phyloP scores from a whole-genome alignment of 1,284 basidiomycete species.

The Anthracocystis setariae region DNA sequence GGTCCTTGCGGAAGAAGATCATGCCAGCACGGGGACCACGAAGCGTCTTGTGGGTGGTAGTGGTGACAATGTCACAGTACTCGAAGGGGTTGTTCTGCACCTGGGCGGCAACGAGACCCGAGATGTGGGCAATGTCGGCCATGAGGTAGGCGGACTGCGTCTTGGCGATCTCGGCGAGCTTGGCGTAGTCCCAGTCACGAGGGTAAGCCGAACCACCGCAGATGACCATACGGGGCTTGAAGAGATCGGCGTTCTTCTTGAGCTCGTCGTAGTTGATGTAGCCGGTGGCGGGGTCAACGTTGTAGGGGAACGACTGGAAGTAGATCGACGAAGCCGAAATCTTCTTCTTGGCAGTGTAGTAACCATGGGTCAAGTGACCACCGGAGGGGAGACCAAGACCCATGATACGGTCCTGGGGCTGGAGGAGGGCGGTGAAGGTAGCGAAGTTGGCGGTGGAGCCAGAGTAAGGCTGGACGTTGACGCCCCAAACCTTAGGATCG shows the following conservation, averaged over 20 bases:
- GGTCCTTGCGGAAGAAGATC: slow-evolving; percentile 98
- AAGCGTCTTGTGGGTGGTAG: slow-evolving; percentile 90
- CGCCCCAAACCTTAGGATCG: slow-evolving; percentile 89
- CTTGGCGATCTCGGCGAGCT: slow-evolving; percentile 83
- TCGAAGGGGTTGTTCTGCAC: slow-evolving; percentile 94
- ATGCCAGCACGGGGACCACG: slow-evolving; percentile 97
- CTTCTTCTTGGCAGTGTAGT: slow-evolving; percentile 99
- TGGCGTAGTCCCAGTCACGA: slow-evolving; percentile 82
- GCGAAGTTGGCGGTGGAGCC: slow-evolving; percentile 84
- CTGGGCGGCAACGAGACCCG: slow-evolving; percentile 91
- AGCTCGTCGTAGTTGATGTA: slow-evolving; percentile 90
- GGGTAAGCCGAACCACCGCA: slow-evolving; percentile 99
- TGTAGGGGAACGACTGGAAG: slow-evolving; percentile 99
- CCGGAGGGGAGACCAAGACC: slow-evolving; percentile 98
- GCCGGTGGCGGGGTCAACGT: slow-evolving; percentile 77
- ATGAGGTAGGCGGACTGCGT: slow-evolving; percentile 84
- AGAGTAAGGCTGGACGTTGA: slow-evolving; percentile 99
- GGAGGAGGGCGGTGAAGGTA: slow-evolving; percentile 92
- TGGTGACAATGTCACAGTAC: slow-evolving; percentile 82
- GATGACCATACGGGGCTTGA: slow-evolving; percentile 95
- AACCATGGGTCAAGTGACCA: slow-evolving; percentile 97
- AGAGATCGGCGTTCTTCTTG: slow-evolving; percentile 88
- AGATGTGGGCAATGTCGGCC: slow-evolving; percentile 94
- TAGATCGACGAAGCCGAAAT: slow-evolving; percentile 99
- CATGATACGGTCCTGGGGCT: slow-evolving; percentile 99